These are phyloP conservation scores for Rhodotorula sp. DNA, from an alignment of 1,284 basidiomycete species.

Conservation along the genomic window DNA sequence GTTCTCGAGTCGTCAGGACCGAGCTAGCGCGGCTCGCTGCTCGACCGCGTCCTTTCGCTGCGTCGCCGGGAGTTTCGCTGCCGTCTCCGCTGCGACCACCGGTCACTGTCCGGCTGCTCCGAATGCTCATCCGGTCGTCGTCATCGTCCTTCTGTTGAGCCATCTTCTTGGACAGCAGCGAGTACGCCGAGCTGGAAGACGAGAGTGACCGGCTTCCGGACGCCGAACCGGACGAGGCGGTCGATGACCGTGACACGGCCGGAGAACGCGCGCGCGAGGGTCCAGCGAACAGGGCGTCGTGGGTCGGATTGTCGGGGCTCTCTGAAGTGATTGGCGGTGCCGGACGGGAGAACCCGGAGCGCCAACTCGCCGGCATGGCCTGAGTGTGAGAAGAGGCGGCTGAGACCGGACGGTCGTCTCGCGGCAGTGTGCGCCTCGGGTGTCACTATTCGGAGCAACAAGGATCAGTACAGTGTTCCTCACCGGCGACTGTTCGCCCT, in stretches of 20 bases:
- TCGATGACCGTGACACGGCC: background rate
- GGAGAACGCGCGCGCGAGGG: slow-evolving; percentile 9
- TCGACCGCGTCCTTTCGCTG: slow-evolving; percentile 6
- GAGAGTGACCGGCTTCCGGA: slow-evolving; percentile 7
- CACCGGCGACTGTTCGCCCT: too few relatives aligned
- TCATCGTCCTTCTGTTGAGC: slow-evolving; percentile 15
- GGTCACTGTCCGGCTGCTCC: background rate
- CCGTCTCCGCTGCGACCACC: background rate
- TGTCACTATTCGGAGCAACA: background rate
- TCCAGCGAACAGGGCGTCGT: slow-evolving; percentile 24
- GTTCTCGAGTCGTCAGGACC: slow-evolving; percentile 4
- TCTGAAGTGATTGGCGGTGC: slow-evolving; percentile 29
- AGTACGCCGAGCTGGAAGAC: slow-evolving; percentile 15
- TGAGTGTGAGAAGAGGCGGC: background rate
- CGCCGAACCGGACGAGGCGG: background rate
- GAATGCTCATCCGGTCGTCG: slow-evolving; percentile 19
- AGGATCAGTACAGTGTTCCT: too few relatives aligned
- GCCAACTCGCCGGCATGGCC: background rate
- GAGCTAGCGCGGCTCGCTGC: slow-evolving; percentile 25
- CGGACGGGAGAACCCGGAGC: slow-evolving; percentile 10
- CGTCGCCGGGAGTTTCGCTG: slow-evolving; percentile 1
- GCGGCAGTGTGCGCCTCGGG: background rate
- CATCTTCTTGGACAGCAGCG: slow-evolving; percentile 26
- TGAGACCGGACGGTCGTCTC: background rate
- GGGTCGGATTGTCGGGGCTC: background rate